phyloP scores from a whole-genome alignment of 108 stramenopile species.

The Mediolabrus comicus region DNA sequence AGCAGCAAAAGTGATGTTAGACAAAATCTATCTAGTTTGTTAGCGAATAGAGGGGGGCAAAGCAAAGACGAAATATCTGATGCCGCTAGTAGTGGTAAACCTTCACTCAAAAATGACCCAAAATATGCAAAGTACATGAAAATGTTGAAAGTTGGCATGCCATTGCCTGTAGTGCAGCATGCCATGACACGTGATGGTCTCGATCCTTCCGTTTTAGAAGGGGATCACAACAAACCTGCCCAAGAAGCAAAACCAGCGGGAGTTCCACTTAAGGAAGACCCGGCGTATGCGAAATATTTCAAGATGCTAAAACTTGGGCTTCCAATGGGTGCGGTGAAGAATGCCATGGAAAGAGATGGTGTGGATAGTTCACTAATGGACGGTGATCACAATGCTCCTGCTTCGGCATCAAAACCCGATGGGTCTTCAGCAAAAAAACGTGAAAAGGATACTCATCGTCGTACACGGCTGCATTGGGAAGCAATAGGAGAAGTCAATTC shows the following conservation, averaged over 20 bases:
- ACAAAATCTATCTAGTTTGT: constrained; percentile 1
- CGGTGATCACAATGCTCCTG: constrained; percentile 84
- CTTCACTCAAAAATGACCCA: constrained; percentile 78
- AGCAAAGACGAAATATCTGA: neutral
- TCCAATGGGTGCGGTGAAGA: constrained; percentile 88
- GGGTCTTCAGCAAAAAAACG: constrained; percentile 29
- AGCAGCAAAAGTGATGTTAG: neutral
- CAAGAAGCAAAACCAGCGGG: constrained; percentile 12
- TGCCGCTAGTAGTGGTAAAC: constrained; percentile 28
- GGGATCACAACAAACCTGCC: constrained; percentile 49
- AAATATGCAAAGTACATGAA: constrained; percentile 76
- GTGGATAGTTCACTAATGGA: constrained; percentile 77
- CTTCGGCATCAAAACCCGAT: neutral
- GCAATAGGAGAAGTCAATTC: constrained; percentile 68
- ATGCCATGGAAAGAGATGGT: constrained; percentile 86
- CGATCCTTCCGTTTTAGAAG: constrained; percentile 51
- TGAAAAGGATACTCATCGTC: constrained; percentile 69
- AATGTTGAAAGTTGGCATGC: constrained; percentile 76
- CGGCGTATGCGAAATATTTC: constrained; percentile 64
- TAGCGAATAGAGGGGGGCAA: neutral
- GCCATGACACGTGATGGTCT: constrained; percentile 54
- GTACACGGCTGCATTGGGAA: constrained; percentile 91
- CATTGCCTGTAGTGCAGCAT: constrained; percentile 68
- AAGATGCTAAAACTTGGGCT: constrained; percentile 92
- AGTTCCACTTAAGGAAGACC: constrained; percentile 65